Conservation (phyloP, 768 basidiomycete species). For the Lanmaoa pseudosensibilis region DNA sequence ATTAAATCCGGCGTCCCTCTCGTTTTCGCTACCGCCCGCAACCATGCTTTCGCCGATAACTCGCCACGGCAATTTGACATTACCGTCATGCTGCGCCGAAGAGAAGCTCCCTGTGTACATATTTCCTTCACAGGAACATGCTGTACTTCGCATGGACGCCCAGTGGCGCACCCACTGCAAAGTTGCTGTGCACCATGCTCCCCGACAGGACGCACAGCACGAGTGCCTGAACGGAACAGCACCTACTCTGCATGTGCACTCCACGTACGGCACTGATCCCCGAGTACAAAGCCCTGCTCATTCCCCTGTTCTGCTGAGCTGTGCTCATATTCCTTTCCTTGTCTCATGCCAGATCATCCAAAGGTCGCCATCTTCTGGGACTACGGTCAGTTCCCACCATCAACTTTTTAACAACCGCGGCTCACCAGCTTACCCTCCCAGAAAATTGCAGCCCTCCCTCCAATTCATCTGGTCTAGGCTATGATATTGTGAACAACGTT, state of each 20-base stretch:
- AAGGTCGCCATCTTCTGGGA: conserved; percentile 47
- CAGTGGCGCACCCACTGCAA: conserved; percentile 15
- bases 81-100: background rate
- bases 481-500: conserved; percentile 44
- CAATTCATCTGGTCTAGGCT: conserved; percentile 37
- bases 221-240: conserved; percentile 13
- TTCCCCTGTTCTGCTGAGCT: conserved; percentile 7
- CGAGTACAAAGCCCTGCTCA: conserved; percentile 25
- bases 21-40: background rate
- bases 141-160: conserved; percentile 18
- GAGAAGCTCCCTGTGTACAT: background rate
- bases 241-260: conserved; percentile 14
- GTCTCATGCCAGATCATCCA: conserved; percentile 35
- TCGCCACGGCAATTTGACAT: background rate
- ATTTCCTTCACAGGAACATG: conserved; percentile 14
- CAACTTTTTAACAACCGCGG: background rate
- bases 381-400: conserved; percentile 28
- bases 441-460: conserved; percentile 37
- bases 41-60: background rate
- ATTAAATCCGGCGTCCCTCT: conserved; percentile 2
- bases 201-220: conserved; percentile 3
- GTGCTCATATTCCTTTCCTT: conserved; percentile 9
- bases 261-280: conserved; percentile 8
- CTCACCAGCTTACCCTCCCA: conserved; percentile 11
- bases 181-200: conserved; percentile 18